Percentiles rank a stretch among this genome's conserved stretches.
phyloP scores from a whole-genome alignment of 2,329 filamentous ascomycete genomes.

The Nothophoma quercina region DNA sequence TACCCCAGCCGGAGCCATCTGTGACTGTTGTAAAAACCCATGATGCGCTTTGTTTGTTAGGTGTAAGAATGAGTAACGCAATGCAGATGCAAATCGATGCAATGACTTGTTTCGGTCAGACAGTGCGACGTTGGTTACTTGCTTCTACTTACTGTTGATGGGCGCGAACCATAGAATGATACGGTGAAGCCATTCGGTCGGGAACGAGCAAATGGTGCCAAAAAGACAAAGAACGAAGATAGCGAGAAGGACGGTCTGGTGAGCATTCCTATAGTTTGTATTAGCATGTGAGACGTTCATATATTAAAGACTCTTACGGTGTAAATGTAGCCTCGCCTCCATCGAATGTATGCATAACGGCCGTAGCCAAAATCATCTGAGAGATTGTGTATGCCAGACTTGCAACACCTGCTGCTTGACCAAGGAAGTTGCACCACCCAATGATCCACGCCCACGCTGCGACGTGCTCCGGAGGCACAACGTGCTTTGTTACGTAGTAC shows the following conservation, averaged over 20 bases:
- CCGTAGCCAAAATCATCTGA: slow-evolving; percentile 69
- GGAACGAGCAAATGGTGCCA: slow-evolving; percentile 69
- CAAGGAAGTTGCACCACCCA: slow-evolving; percentile 72
- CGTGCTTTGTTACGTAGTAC: slow-evolving; percentile 73
- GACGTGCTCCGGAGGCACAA: slow-evolving; percentile 67
- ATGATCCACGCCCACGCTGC: slow-evolving; percentile 71
- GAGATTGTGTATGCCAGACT: slow-evolving; percentile 69
- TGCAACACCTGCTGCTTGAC: slow-evolving; percentile 69
- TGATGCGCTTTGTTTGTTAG: slow-evolving; percentile 64
- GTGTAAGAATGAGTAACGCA: slow-evolving; percentile 64
- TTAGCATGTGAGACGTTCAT: slow-evolving; percentile 4
- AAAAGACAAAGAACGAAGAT: slow-evolving; percentile 63
- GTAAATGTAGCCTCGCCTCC: slow-evolving; percentile 61
- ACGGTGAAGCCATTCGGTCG: slow-evolving; percentile 65
- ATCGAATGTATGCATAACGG: slow-evolving; percentile 67
- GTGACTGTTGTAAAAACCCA: slow-evolving; percentile 69
- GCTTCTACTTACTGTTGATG: slow-evolving; percentile 61
- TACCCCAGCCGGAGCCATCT: slow-evolving; percentile 70
- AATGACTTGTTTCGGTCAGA: slow-evolving; percentile 51
- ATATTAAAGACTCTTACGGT: slow-evolving; percentile 57
- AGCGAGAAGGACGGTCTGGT: slow-evolving; percentile 66
- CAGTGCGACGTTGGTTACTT: not conserved
- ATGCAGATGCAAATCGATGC: slow-evolving; percentile 68
- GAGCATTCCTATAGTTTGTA: slow-evolving; percentile 56
- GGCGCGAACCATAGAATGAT: slow-evolving; percentile 72